A percentile compares a stretch with the other conserved stretches of the same genome.
These are phyloP conservation scores for Pisolithus sp. DNA, from an alignment of 768 basidiomycete species.

Conservation along the genomic window DNA sequence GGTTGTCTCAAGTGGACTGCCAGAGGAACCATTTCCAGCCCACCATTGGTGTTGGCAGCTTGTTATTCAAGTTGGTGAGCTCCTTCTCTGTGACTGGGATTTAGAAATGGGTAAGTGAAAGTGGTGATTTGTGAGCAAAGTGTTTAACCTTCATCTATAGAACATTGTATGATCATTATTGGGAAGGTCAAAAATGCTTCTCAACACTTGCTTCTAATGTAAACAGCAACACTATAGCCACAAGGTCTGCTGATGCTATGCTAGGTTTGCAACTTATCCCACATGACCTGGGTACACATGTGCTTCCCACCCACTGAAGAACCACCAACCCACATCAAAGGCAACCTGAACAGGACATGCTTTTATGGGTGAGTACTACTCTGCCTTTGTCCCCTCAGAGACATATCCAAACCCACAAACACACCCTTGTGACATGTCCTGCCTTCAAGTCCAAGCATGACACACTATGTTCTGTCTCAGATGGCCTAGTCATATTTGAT, in stretches of 20 bases:
- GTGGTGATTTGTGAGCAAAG: neutral
- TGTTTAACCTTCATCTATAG: slow-evolving; percentile 30
- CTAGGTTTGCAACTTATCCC: slow-evolving; percentile 65
- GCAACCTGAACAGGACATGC: slow-evolving; percentile 9
- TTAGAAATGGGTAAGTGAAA: slow-evolving; percentile 56
- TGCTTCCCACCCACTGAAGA: slow-evolving; percentile 54
- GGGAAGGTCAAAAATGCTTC: slow-evolving; percentile 86
- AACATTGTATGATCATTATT: slow-evolving; percentile 82
- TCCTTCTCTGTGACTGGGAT: slow-evolving; percentile 4
- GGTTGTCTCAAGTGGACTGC: slow-evolving; percentile 38
- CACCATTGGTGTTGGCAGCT: neutral
- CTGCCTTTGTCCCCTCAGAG: no score
- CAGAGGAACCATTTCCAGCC: slow-evolving; percentile 31
- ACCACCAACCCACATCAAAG: slow-evolving; percentile 37
- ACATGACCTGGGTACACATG: slow-evolving; percentile 76
- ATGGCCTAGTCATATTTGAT: no score
- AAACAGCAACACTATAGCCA: slow-evolving; percentile 5
- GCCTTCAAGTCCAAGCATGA: no score
- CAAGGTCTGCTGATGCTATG: neutral
- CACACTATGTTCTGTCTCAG: no score
- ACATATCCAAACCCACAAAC: no score
- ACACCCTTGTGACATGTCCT: no score
- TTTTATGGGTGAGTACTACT: no score
- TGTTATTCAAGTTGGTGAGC: neutral
- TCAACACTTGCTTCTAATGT: slow-evolving; percentile 62